Base-by-base conservation (phyloP, 768 basidiomycete species). In the Leccinum subgranulosum region DNA sequence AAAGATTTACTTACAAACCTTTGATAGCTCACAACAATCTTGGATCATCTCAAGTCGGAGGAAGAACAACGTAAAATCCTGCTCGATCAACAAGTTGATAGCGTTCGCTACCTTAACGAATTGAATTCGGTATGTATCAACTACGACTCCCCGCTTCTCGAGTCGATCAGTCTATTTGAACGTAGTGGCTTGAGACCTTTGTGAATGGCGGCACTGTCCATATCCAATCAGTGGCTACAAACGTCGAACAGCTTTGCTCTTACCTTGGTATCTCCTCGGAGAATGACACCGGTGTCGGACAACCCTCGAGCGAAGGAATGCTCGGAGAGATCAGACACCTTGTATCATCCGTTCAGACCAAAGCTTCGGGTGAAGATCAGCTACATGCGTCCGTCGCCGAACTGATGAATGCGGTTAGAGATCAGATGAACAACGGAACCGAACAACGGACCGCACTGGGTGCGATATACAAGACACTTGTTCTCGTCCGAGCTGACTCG, bases 131-230 rank as follows among this genome's bases (percentile, higher is more conserved):
- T 87, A 59, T 57, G 81, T 69, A 27, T 51, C 25, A 7, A 45
- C 52, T n/a, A 19, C 33, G 29, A 48, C n/a, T 46, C 21, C 33
- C n/a, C 10, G 19, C 39, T 1, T 28, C 14, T 31, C 1, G n/a
- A 31, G 36, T 15, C 19, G 33, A 28, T 49, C 3, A 64, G 47
- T 56, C 11, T 15, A 27, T 45, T 25, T 6, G 14, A 21, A 45
- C 49, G 10, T 53, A 89, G 84, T 94, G 92, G 92, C 79, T 94
- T 43, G 92, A 94, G 63, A 75, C 84, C 3, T 92, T 93, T 68
- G 89, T 92, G 39, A 84, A 84, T 41, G 84, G 85, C 46, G 86
- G 87, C n/a, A 86, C 85, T 0, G 80, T 81, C 14, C 88, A 92
- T 60, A 85, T 90, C 23, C 82, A 87, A 64, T 73, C 75, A 34